Conservation (phyloP, 352 stramenopile genomes). For the Thalassiosira hispida region DNA sequence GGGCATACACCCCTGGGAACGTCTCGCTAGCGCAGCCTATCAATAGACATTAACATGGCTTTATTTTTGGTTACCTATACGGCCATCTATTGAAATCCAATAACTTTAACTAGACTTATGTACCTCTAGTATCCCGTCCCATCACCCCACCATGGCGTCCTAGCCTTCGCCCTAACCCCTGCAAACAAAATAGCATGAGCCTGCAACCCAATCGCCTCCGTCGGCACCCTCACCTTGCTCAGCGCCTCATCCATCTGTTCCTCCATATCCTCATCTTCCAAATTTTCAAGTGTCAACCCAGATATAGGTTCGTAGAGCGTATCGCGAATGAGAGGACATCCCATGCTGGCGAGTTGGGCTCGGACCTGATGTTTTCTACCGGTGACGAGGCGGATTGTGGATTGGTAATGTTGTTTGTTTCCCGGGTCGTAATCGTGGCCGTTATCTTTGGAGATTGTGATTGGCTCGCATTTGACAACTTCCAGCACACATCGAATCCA, state of each 20-base stretch:
- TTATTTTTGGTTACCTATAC: too few species aligned
- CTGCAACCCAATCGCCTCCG: conserved; percentile 80
- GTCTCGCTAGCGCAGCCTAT: too few species aligned
- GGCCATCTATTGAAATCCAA: too few species aligned
- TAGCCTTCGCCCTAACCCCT: conserved; percentile 73
- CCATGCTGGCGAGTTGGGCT: conserved; percentile 80
- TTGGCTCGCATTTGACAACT: conserved; percentile 82
- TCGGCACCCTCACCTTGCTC: conserved; percentile 58
- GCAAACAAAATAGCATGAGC: conserved; percentile 84
- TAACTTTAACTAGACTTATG: too few species aligned
- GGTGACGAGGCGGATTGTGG: conserved; percentile 82
- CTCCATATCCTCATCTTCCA: conserved; percentile 70
- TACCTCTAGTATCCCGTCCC: not conserved
- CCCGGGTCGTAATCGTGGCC: conserved; percentile 69
- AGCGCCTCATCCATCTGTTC: conserved; percentile 70
- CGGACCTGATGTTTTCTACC: conserved; percentile 84
- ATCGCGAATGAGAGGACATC: conserved; percentile 81
- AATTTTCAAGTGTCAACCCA: conserved; percentile 73
- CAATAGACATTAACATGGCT: too few species aligned
- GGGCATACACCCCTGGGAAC: too few species aligned
- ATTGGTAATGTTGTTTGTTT: conserved; percentile 78
- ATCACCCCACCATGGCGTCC: conserved; percentile 80
- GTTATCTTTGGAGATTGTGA: conserved; percentile 58
- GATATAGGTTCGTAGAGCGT: conserved; percentile 80
- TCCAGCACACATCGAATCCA: conserved; percentile 84